phyloP scores from a whole-genome alignment of 352 stramenopile species.

The Pythium chondricola region DNA sequence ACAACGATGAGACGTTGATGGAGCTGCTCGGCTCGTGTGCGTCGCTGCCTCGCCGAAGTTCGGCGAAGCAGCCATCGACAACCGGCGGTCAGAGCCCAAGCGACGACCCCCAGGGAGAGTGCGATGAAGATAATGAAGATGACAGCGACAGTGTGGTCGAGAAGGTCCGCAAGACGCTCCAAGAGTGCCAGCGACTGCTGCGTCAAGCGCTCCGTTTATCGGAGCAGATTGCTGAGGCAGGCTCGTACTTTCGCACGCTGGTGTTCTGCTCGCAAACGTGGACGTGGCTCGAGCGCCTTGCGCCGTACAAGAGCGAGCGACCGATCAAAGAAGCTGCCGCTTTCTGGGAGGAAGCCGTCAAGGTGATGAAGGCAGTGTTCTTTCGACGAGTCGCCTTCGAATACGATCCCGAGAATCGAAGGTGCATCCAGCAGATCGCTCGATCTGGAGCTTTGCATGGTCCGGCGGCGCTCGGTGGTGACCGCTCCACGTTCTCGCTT shows the following conservation, averaged over 20 bases:
- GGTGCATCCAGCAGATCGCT: slow-evolving; percentile 17
- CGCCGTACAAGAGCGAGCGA: slow-evolving; percentile 72
- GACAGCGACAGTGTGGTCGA: slow-evolving; percentile 36
- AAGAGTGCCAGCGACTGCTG: slow-evolving; percentile 64
- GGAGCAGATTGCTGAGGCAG: slow-evolving; percentile 57
- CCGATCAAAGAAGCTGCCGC: slow-evolving; percentile 67
- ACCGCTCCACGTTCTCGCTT: slow-evolving; percentile 45
- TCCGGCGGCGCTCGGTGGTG: slow-evolving; percentile 1
- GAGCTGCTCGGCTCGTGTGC: slow-evolving; percentile 15
- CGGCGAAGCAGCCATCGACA: neutral
- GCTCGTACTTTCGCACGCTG: slow-evolving; percentile 47
- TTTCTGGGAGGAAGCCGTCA: slow-evolving; percentile 77
- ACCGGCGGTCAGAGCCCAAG: neutral
- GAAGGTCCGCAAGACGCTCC: slow-evolving; percentile 46
- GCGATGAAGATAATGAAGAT: slow-evolving; percentile 1
- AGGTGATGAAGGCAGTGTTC: slow-evolving; percentile 70
- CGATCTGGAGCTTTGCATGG: slow-evolving; percentile 13
- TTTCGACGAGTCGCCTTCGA: slow-evolving; percentile 73
- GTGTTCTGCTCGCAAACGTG: slow-evolving; percentile 67
- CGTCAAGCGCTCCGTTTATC: slow-evolving; percentile 53
- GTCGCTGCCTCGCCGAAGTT: slow-evolving; percentile 7
- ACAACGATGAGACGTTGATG: slow-evolving; percentile 59
- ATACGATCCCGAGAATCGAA: slow-evolving; percentile 20
- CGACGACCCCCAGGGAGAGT: neutral
- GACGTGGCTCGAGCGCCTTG: slow-evolving; percentile 71